Percentiles rank a stretch among this genome's conserved stretches.
Evolutionary conservation across 2,329 filamentous ascomycete species (phyloP).

Genomic region (Nannizzia gypsea): DNA sequence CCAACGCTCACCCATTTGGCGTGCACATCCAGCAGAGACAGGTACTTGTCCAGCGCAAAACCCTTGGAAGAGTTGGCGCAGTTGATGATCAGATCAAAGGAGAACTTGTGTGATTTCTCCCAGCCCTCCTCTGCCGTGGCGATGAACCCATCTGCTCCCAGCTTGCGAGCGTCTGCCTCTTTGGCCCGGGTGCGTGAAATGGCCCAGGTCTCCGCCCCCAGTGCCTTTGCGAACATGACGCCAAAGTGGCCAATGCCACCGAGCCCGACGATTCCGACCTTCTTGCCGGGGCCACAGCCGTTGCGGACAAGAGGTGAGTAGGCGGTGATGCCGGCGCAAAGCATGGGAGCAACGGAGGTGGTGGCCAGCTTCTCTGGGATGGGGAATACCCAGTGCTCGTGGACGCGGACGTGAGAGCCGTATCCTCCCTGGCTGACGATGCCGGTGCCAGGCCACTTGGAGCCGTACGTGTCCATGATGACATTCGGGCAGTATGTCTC

Average conservation of each 20-base stretch:
- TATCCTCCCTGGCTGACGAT: constrained; percentile 51
- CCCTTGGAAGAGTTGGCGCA: constrained; percentile 63
- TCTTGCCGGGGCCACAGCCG: constrained; percentile 55
- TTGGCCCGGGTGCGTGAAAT: constrained; percentile 50
- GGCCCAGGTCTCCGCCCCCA: constrained; percentile 51
- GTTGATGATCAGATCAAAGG: constrained; percentile 57
- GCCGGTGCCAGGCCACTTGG: constrained; percentile 40
- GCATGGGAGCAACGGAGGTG: constrained; percentile 59
- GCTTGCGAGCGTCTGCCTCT: constrained; percentile 47
- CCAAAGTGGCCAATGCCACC: constrained; percentile 63
- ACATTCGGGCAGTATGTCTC: constrained; percentile 55
- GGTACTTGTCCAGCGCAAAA: constrained; percentile 50
- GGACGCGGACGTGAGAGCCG: constrained; percentile 55
- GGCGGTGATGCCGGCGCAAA: constrained; percentile 72
- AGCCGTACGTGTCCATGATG: constrained; percentile 37
- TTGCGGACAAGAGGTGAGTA: constrained; percentile 68
- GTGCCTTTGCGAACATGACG: constrained; percentile 56
- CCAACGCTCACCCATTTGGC: constrained; percentile 70
- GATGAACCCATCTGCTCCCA: constrained; percentile 52
- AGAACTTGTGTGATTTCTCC: constrained; percentile 43
- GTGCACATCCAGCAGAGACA: constrained; percentile 69
- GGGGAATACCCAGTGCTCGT: constrained; percentile 59
- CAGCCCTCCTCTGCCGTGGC: constrained; percentile 47
- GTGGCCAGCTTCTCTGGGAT: constrained; percentile 60
- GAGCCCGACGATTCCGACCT: constrained; percentile 32